These are phyloP conservation scores for Botrytis byssoidea DNA, from an alignment of 2,329 filamentous ascomycete species.

Conservation along the genomic window DNA sequence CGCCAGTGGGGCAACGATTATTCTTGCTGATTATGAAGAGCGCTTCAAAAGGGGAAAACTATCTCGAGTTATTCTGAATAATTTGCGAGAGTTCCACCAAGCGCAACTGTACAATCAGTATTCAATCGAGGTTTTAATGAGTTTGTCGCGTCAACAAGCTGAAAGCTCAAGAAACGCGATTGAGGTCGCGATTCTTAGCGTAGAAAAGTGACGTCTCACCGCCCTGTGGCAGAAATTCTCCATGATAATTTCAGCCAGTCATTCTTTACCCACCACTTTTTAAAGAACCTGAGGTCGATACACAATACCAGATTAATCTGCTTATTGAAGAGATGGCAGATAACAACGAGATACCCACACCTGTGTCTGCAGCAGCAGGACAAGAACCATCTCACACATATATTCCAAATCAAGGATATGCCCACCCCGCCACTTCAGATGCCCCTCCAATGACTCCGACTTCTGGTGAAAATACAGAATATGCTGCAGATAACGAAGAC, in stretches of 20 bases:
- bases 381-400: constrained; percentile 48
- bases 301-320: background rate
- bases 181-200: constrained; percentile 20
- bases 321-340: constrained; percentile 27
- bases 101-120: background rate
- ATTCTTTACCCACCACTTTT: constrained; percentile 2
- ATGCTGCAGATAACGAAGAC: constrained; percentile 42
- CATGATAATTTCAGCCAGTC: constrained; percentile 16
- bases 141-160: constrained; percentile 18
- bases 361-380: constrained; percentile 41
- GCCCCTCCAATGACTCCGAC: constrained; percentile 38
- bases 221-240: constrained; percentile 16
- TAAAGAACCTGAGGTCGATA: background rate
- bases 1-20: constrained; percentile 24
- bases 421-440: constrained; percentile 40
- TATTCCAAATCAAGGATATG: constrained; percentile 49
- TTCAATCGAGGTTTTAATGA: background rate
- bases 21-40: constrained; percentile 11
- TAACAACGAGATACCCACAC: constrained; percentile 17
- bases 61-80: background rate
- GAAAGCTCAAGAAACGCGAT: constrained; percentile 18
- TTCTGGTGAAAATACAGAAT: constrained; percentile 36
- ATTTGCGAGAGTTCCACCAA: background rate
- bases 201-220: constrained; percentile 8
- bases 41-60: background rate